These are phyloP conservation scores for Trichoderma arundinaceum DNA, from an alignment of 2,329 filamentous ascomycete species.

Conservation along the genomic window DNA sequence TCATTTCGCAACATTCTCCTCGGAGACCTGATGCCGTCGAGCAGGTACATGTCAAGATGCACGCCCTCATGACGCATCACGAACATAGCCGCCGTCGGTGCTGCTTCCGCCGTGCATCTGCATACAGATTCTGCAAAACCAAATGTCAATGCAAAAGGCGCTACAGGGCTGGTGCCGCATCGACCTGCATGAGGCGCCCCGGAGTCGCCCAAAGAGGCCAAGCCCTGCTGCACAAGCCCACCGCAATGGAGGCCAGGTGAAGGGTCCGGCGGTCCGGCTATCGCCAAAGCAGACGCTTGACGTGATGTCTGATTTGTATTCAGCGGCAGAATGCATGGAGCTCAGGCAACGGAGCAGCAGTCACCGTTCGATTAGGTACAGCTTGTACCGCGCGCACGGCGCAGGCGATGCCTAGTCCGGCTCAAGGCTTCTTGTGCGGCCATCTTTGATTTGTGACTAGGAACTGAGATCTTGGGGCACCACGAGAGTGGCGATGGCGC, in stretches of 20 bases:
- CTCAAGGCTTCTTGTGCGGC: background rate
- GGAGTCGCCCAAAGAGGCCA: slow-evolving; percentile 31
- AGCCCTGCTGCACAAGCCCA: slow-evolving; percentile 8
- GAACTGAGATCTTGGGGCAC: slow-evolving; percentile 17
- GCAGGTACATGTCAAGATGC: no score
- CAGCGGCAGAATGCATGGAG: background rate
- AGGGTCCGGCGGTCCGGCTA: background rate
- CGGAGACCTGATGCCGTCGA: no score
- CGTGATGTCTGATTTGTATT: background rate
- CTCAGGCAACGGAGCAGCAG: no score
- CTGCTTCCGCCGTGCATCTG: background rate
- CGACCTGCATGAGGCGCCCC: slow-evolving; percentile 29
- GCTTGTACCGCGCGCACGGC: no score
- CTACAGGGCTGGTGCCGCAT: slow-evolving; percentile 7
- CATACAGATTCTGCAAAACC: slow-evolving; percentile 10
- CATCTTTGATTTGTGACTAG: slow-evolving; percentile 27
- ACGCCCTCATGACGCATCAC: no score
- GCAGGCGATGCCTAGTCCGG: background rate
- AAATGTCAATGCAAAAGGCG: slow-evolving; percentile 1
- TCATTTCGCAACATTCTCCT: background rate
- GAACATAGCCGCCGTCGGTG: no score
- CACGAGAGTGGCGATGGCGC: slow-evolving; percentile 13
- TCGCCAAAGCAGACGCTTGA: background rate
- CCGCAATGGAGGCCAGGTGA: background rate
- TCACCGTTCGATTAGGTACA: no score